Conservation (phyloP, 2,329 filamentous ascomycete species). For the Gremmenia infestans region DNA sequence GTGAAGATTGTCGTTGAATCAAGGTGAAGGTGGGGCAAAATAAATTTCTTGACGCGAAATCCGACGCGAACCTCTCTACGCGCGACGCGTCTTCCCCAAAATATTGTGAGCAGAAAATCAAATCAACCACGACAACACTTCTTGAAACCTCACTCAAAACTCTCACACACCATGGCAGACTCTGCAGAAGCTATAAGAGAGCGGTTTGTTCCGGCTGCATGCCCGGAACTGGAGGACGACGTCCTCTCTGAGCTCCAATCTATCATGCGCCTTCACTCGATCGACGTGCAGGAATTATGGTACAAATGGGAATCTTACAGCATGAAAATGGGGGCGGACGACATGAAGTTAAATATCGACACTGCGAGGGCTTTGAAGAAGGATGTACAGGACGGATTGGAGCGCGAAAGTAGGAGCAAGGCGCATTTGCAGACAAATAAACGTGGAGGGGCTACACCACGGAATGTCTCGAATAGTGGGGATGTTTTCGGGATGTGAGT, state of each 20-base stretch:
- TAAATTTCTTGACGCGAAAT: neutral
- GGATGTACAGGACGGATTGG: constrained; percentile 76
- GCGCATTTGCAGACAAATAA: constrained; percentile 61
- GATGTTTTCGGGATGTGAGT: constrained; percentile 81
- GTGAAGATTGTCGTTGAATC: too few species aligned
- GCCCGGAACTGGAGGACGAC: constrained; percentile 59
- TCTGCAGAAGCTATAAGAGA: constrained; percentile 23
- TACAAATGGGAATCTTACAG: constrained; percentile 99
- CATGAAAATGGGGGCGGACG: constrained; percentile 85
- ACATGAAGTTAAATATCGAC: constrained; percentile 65
- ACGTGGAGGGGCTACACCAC: constrained; percentile 57
- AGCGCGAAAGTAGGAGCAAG: constrained; percentile 68
- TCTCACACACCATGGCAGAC: constrained; percentile 17
- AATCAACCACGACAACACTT: neutral
- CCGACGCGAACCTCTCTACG: constrained; percentile 5
- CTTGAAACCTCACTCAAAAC: neutral
- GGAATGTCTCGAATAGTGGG: constrained; percentile 47
- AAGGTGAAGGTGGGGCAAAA: neutral
- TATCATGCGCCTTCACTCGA: constrained; percentile 76
- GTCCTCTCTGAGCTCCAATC: constrained; percentile 77
- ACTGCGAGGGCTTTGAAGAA: constrained; percentile 77
- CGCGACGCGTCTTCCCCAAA: constrained; percentile 5
- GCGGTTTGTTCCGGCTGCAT: constrained; percentile 23
- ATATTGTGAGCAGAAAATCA: neutral
- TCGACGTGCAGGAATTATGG: constrained; percentile 81